These are phyloP conservation scores for Rhizopogon roseolus DNA, from an alignment of 768 basidiomycete genomes.

Conservation along the genomic window DNA sequence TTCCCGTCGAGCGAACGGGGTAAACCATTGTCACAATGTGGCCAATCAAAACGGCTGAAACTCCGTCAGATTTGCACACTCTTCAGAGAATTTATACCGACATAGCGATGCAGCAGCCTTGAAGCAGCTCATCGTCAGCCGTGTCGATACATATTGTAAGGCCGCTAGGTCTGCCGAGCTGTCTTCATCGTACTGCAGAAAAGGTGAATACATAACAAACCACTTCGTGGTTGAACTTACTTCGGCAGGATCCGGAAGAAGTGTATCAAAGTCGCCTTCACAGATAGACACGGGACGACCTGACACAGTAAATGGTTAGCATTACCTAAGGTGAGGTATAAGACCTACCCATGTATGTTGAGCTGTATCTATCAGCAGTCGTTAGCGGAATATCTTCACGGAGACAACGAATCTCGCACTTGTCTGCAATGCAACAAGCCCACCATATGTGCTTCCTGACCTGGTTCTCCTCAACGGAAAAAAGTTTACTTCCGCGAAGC, in stretches of 20 bases:
- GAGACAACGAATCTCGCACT: conserved; percentile 36
- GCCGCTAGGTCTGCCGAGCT: conserved; percentile 33
- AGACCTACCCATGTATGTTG: conserved; percentile 64
- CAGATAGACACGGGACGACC: conserved; percentile 67
- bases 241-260: conserved; percentile 50
- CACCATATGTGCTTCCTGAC: conserved; percentile 77
- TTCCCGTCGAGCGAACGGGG: conserved; percentile 52
- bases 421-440: conserved; percentile 66
- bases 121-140: conserved; percentile 51
- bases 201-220: conserved; percentile 1
- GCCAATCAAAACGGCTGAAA: conserved; percentile 62
- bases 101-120: conserved; percentile 54
- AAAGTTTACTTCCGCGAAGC: conserved; percentile 53
- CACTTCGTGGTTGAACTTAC: conserved; percentile 28
- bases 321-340: neutral
- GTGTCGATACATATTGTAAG: conserved; percentile 32
- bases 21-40: conserved; percentile 65
- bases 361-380: conserved; percentile 48
- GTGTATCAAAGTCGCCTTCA: conserved; percentile 67
- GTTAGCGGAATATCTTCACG: conserved; percentile 1
- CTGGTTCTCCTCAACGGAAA: conserved; percentile 63
- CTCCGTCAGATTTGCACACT: neutral
- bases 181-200: conserved; percentile 51
- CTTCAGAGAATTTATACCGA: conserved; percentile 26
- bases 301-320: conserved; percentile 17